A percentile compares a stretch with the other conserved stretches of the same genome.
Evolutionary conservation across 2,329 filamentous ascomycete genomes (phyloP).

Genomic region (Claviceps monticola): DNA sequence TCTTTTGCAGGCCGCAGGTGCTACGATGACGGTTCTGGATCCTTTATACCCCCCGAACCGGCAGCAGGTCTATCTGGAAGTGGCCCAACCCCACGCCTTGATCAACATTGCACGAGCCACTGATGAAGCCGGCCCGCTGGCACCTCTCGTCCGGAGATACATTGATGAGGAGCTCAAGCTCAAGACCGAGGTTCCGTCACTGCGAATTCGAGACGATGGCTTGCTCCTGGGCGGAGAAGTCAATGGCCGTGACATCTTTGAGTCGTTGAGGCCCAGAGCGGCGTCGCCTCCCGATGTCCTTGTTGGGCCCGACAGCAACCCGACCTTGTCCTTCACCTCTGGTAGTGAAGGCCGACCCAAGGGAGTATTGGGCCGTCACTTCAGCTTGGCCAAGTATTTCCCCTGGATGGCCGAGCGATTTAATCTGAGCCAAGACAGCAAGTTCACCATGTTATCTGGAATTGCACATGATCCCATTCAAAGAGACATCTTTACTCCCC

Average conservation of each 20-base stretch:
- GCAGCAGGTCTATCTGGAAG: slow-evolving; percentile 54
- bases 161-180: slow-evolving; percentile 60
- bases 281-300: slow-evolving; percentile 51
- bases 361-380: slow-evolving; percentile 79
- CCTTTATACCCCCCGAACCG: slow-evolving; percentile 31
- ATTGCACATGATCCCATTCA: slow-evolving; percentile 66
- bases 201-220: slow-evolving; percentile 60
- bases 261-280: slow-evolving; percentile 33
- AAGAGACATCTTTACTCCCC: slow-evolving; percentile 71
- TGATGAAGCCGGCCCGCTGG: slow-evolving; percentile 33
- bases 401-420: slow-evolving; percentile 88
- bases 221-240: slow-evolving; percentile 52
- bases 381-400: slow-evolving; percentile 73
- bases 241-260: slow-evolving; percentile 54
- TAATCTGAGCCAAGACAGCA: slow-evolving; percentile 52
- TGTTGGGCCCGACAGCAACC: slow-evolving; percentile 74
- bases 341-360: slow-evolving; percentile 71
- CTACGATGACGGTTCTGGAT: slow-evolving; percentile 56
- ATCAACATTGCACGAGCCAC: slow-evolving; percentile 55
- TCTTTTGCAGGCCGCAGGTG: slow-evolving; percentile 39
- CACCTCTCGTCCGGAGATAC: slow-evolving; percentile 41
- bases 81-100: slow-evolving; percentile 59
- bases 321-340: slow-evolving; percentile 61
- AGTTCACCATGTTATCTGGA: slow-evolving; percentile 72
- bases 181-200: slow-evolving; percentile 58